Base-by-base conservation (phyloP, 768 basidiomycete species). In the Pisolithus albus region DNA sequence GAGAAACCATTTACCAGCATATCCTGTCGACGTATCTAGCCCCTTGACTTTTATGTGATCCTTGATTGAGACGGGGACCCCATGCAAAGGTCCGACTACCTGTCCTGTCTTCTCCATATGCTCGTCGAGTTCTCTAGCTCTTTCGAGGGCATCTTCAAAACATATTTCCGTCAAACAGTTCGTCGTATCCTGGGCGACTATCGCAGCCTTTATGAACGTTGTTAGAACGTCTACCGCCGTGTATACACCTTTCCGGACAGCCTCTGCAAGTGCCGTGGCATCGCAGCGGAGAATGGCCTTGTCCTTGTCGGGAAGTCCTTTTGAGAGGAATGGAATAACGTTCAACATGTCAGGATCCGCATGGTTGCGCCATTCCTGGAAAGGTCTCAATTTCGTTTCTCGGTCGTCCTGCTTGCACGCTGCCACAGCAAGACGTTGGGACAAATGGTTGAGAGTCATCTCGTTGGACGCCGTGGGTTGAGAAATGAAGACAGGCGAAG, bases 131-230 rank as follows among this genome's bases (percentile, higher is more conserved):
- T 79, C 67, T 46, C 58, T 64, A 4, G 83, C 82, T 39, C 73
- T 68, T 47, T 62, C 54, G 40, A 80, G 63, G 4, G 73, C 78
- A n/a, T 76, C 70, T 19, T 78, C 74, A 53, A 81, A 69, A 54
- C 80, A 81, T 46, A 83, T 76, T 53, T 83, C 81, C 15, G 79
- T 78, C 19, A 82, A 62, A 58, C 80, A 82, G 55, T 78, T 78
- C 6, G 76, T 76, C 49, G 61, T 52, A 32, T 68, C 57, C 46
- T 67, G 69, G n/a, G 66, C 57, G 6, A 58, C 59, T 47, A 64
- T 49, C 1, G 66, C 64, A 36, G 57, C 62, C 26, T 50, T 63
- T 54, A 66, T 57, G n/a, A 55, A 47, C 52, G 68, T 66, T 21
- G 30, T 56, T 47, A 67, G 53, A 32, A 62, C 62, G 32, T 67